A percentile compares a stretch with the other conserved stretches of the same genome.
phyloP scores from a whole-genome alignment of 179 eudicot species.

The Pouteria campechiana region DNA sequence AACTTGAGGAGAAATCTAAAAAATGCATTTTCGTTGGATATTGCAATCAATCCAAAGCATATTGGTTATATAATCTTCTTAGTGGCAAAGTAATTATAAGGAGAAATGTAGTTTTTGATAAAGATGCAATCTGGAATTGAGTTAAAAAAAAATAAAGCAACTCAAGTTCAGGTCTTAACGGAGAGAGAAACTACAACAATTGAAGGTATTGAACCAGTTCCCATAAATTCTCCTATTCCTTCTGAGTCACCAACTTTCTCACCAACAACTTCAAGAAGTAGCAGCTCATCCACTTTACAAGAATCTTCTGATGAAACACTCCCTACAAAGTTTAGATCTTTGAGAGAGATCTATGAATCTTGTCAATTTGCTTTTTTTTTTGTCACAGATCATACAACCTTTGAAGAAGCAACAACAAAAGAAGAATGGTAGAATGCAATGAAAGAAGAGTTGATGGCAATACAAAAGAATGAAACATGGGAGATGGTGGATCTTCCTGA shows the following conservation, averaged over 20 bases:
- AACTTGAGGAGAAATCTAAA: not conserved
- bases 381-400: slow-evolving; percentile 1
- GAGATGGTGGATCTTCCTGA: not conserved
- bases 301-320: too few relatives aligned
- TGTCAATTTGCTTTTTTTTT: not conserved
- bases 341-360: too few relatives aligned
- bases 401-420: not conserved
- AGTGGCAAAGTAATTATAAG: slow-evolving; percentile 6
- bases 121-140: not conserved
- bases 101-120: not conserved
- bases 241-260: too few relatives aligned
- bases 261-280: not conserved
- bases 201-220: too few relatives aligned
- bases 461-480: slow-evolving; percentile 5
- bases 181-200: too few relatives aligned
- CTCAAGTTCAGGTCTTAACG: not conserved
- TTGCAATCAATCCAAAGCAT: slow-evolving; percentile 3
- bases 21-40: slow-evolving; percentile 6
- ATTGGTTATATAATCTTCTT: slow-evolving; percentile 4
- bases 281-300: too few relatives aligned
- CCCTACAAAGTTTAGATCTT: not conserved
- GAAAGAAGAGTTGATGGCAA: not conserved
- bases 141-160: not conserved
- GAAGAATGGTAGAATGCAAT: not conserved
- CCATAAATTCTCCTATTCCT: too few relatives aligned